phyloP scores from a whole-genome alignment of 805 yeast species.

The Starmerella tilneyi region DNA sequence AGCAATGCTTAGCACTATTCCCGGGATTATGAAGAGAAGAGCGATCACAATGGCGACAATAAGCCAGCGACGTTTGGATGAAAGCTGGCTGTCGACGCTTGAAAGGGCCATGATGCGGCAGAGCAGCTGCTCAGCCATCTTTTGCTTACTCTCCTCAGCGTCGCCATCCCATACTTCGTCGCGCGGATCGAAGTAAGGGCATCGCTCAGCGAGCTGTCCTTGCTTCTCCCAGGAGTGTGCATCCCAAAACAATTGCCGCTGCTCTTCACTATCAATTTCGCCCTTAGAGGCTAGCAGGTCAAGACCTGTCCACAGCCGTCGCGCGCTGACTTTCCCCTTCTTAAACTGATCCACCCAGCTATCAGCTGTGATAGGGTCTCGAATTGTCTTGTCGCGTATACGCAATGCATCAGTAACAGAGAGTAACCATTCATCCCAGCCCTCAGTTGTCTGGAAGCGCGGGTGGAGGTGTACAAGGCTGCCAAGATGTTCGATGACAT shows the following conservation, averaged over 20 bases:
- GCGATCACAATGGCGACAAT: too few relatives aligned
- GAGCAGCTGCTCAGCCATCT: too few relatives aligned
- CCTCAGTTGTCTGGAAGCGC: not conserved
- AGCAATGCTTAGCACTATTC: too few relatives aligned
- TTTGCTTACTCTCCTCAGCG: too few relatives aligned
- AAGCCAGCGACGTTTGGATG: too few relatives aligned
- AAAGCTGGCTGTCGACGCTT: too few relatives aligned
- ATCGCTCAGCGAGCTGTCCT: not conserved
- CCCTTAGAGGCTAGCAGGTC: not conserved
- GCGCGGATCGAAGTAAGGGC: not conserved
- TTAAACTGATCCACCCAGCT: not conserved
- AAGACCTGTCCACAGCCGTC: not conserved
- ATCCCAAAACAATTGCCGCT: not conserved
- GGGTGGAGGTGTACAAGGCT: not conserved
- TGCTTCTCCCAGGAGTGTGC: not conserved
- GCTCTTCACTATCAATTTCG: not conserved
- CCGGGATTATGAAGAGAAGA: too few relatives aligned
- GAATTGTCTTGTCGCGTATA: not conserved
- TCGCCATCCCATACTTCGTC: not conserved
- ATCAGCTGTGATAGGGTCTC: not conserved
- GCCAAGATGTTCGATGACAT: not conserved
- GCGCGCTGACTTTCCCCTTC: not conserved
- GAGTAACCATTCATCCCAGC: not conserved
- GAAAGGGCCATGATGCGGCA: too few relatives aligned
- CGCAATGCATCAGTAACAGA: not conserved